These are phyloP conservation scores for Rhizopogon salebrosus DNA, from an alignment of 768 basidiomycete species.

Conservation along the genomic window DNA sequence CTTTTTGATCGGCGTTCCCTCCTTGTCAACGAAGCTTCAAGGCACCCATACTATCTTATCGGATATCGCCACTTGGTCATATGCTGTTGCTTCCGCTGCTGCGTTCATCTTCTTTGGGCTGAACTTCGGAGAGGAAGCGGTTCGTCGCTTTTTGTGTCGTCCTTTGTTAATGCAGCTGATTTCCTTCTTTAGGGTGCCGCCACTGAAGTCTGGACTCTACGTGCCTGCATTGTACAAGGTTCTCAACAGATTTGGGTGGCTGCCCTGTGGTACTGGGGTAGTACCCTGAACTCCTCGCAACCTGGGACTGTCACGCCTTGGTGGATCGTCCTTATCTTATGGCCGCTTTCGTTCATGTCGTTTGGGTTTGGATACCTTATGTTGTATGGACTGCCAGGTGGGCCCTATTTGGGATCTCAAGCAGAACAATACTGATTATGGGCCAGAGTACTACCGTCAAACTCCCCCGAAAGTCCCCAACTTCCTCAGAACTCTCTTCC, in stretches of 20 bases:
- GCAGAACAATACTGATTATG: conserved; percentile 4
- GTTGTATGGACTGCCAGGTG: conserved; percentile 83
- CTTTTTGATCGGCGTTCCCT: conserved; percentile 87
- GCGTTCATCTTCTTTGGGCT: conserved; percentile 92
- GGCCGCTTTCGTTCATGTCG: conserved; percentile 76
- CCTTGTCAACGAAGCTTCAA: conserved; percentile 54
- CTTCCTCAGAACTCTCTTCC: conserved; percentile 85
- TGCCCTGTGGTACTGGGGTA: conserved; percentile 95
- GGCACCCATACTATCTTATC: conserved; percentile 63
- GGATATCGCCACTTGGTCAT: conserved; percentile 82
- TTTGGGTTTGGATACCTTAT: conserved; percentile 78
- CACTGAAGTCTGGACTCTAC: conserved; percentile 88
- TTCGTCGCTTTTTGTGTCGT: conserved; percentile 32
- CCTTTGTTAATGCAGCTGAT: conserved; percentile 6
- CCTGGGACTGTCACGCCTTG: conserved; percentile 62
- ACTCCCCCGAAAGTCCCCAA: conserved; percentile 93
- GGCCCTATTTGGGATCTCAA: conserved; percentile 13
- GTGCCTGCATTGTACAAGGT: conserved; percentile 91
- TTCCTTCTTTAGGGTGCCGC: conserved; percentile 65
- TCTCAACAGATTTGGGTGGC: conserved; percentile 96
- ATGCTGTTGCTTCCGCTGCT: conserved; percentile 89
- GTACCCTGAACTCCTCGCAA: conserved; percentile 56
- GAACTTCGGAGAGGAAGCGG: conserved; percentile 96
- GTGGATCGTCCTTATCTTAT: conserved; percentile 78
- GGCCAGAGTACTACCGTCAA: conserved; percentile 79